Evolutionary conservation across 2,329 filamentous ascomycete species (phyloP).

Genomic region (Mycosphaerella sp.): DNA sequence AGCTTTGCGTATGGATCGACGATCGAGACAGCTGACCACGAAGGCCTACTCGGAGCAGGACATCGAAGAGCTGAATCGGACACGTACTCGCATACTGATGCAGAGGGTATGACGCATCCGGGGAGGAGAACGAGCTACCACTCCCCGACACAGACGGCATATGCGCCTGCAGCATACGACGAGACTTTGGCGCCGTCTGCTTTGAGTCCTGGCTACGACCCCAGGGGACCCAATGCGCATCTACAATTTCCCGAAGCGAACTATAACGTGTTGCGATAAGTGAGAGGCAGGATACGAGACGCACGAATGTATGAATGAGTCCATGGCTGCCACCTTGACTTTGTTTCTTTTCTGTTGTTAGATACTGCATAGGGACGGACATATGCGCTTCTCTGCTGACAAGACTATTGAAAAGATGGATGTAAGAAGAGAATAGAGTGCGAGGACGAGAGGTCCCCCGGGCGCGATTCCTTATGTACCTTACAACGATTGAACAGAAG

Average conservation of each 20-base stretch:
- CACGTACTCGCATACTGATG: conserved; percentile 7
- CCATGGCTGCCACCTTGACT: neutral
- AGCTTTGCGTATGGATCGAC: conserved; percentile 13
- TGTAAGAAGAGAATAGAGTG: neutral
- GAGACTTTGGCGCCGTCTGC: conserved; percentile 18
- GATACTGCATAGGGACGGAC: too few relatives aligned
- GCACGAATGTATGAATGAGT: conserved; percentile 1
- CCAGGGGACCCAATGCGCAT: conserved; percentile 14
- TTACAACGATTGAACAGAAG: too few relatives aligned
- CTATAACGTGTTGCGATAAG: conserved; percentile 19
- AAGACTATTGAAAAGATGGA: too few relatives aligned
- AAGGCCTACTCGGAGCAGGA: conserved; percentile 16
- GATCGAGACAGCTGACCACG: conserved; percentile 9
- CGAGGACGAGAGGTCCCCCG: conserved; percentile 14
- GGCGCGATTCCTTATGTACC: too few relatives aligned
- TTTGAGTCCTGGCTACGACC: conserved; percentile 16
- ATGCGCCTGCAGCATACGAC: conserved; percentile 14
- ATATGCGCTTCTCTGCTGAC: too few relatives aligned
- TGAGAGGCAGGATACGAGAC: neutral
- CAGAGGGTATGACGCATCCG: conserved; percentile 18
- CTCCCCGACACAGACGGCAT: conserved; percentile 8
- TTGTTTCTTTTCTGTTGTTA: too few relatives aligned
- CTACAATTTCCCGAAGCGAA: conserved; percentile 25
- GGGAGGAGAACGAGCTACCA: conserved; percentile 18
- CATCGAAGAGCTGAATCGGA: conserved; percentile 12